Conservation (phyloP, 805 yeast genomes). For the Metschnikowia gruessii region DNA sequence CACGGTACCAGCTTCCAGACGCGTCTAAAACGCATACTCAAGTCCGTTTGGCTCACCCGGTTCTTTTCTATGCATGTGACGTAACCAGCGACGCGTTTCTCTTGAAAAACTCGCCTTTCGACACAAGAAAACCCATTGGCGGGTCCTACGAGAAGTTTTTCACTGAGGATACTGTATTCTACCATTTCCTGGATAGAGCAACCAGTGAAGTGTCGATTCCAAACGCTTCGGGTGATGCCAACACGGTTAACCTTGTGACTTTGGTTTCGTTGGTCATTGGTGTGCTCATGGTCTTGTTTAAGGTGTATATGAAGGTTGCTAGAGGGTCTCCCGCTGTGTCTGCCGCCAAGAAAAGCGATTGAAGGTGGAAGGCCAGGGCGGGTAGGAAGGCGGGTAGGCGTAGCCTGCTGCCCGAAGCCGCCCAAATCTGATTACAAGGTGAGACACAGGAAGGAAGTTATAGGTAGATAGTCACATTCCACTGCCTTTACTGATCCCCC, state of each 20-base stretch:
- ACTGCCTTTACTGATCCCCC: too few relatives aligned
- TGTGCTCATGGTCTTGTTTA: slow-evolving; percentile 6
- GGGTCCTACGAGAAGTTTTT: slow-evolving; percentile 36
- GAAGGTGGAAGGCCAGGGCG: too few relatives aligned
- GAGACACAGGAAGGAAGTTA: too few relatives aligned
- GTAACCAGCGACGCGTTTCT: slow-evolving; percentile 26
- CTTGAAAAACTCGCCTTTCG: slow-evolving; percentile 38
- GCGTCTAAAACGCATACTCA: slow-evolving; percentile 9
- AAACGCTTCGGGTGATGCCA: slow-evolving; percentile 9
- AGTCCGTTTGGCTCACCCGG: slow-evolving; percentile 24
- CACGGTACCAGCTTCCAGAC: slow-evolving; percentile 39
- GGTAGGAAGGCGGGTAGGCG: too few relatives aligned
- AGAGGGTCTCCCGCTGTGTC: too few relatives aligned
- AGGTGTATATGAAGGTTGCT: slow-evolving; percentile 1
- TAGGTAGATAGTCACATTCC: too few relatives aligned
- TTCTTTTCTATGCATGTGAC: slow-evolving; percentile 39
- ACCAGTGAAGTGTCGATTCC: slow-evolving; percentile 13
- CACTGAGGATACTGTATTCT: slow-evolving; percentile 41
- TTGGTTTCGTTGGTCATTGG: slow-evolving; percentile 14
- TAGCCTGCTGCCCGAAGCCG: too few relatives aligned
- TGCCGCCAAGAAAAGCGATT: slow-evolving; percentile 7
- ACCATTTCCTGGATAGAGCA: slow-evolving; percentile 23
- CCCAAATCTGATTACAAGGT: too few relatives aligned
- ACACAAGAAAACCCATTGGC: slow-evolving; percentile 28
- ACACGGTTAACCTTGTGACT: slow-evolving; percentile 11